A percentile compares a stretch with the other conserved stretches of the same genome.
phyloP scores from a whole-genome alignment of 352 stramenopile species.

The Phytophthora pisi region DNA sequence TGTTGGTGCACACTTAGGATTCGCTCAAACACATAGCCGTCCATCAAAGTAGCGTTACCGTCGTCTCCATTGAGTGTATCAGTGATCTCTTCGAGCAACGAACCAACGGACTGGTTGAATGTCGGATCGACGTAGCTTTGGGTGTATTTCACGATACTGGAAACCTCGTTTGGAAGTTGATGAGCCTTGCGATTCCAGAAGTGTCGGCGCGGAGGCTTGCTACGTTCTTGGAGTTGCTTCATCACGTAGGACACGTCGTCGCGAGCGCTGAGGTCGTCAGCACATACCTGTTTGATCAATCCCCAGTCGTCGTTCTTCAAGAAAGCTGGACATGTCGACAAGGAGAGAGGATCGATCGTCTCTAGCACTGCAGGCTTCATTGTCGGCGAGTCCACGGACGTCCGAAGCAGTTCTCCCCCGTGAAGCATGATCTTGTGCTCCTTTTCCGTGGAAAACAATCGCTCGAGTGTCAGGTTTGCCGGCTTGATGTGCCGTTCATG shows the following conservation, averaged over 20 bases:
- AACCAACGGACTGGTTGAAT: constrained; percentile 7
- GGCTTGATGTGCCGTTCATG: constrained; percentile 25
- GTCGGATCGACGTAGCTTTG: constrained; percentile 16
- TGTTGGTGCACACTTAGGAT: constrained; percentile 24
- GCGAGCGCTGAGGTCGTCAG: constrained; percentile 8
- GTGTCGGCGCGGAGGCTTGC: constrained; percentile 6
- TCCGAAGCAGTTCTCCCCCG: constrained; percentile 18
- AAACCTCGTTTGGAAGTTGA: neutral
- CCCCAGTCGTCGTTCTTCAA: constrained; percentile 22
- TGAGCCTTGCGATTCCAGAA: constrained; percentile 28
- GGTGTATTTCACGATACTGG: constrained; percentile 19
- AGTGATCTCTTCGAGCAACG: constrained; percentile 23
- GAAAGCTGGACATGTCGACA: constrained; percentile 13
- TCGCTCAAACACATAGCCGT: constrained; percentile 24
- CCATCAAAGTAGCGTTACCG: constrained; percentile 13
- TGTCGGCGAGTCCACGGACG: neutral
- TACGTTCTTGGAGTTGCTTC: constrained; percentile 17
- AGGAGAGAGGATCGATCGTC: neutral
- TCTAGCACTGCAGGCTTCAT: constrained; percentile 1
- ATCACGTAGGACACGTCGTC: constrained; percentile 12
- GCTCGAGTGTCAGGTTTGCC: constrained; percentile 17
- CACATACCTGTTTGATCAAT: constrained; percentile 24
- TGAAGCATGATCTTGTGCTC: constrained; percentile 30
- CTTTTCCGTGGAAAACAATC: constrained; percentile 22
- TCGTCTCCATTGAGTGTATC: constrained; percentile 8